Base-by-base conservation (phyloP, 2,329 filamentous ascomycete genomes). In the Ophiostoma ulmi region DNA sequence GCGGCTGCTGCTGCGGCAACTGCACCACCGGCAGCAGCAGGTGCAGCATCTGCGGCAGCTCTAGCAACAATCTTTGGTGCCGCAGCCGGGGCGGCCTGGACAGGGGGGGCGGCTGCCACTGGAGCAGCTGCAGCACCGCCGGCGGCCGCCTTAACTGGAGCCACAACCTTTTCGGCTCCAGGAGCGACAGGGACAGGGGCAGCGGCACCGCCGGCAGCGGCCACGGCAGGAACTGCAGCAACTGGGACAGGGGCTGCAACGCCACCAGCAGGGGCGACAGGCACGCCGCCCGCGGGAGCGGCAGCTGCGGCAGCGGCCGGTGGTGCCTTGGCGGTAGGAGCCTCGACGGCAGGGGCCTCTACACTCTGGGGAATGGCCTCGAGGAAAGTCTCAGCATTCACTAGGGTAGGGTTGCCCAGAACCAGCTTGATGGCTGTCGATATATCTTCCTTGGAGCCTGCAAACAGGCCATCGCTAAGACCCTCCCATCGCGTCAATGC, bases 401-500 rank as follows among this genome's bases (percentile, higher is more conserved):
- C 86, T 63, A 87, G 76, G 67, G 86, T 81, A 11, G 83, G 79
- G 69, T 84, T 85, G 48, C 83, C 81, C 70, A 92, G 82, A 55
- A 88, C 85, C 67, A 84, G 81, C 75, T 87, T 85, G 74, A 93
- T 85, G 1, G 86, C 87, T 4, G 84, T 83, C 22, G 87, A 85
- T 68, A 96, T 85, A 5, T 88, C 85, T 1, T 82, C 79, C 74
- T 89, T 88, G 67, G 88, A 82, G 0, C 93, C 93, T 58, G 88
- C 88, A 77, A 94, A 91, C 0, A 98, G 81, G 11, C 87, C 92
- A 73, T 86, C 88, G 13, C 87, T 87, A 22, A 97, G 80, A 1
- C 86, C 86, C 69, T 92, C 87, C 80, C 92, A 95, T 52, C 90
- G 86, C 5, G 90, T 94, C 74, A 96, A 80, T 48, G 85, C 81